phyloP scores from a whole-genome alignment of 495 filamentous ascomycete species.

The Podospora pseudoanserina region DNA sequence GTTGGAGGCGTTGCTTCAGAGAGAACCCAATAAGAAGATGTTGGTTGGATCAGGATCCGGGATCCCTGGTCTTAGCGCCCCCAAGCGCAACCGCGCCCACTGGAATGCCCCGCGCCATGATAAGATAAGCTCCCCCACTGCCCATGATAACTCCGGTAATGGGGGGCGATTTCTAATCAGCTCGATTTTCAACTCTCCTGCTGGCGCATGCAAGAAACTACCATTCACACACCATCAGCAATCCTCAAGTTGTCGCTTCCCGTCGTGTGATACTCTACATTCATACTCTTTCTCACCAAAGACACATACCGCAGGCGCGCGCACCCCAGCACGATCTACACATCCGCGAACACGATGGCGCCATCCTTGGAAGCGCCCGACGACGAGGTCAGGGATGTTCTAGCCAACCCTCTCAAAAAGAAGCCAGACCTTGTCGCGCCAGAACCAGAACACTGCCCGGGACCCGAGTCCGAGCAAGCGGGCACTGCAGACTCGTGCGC shows the following conservation, averaged over 20 bases:
- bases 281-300: neutral
- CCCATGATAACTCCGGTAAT: neutral
- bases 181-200: conserved; percentile 2
- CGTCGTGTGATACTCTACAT: neutral
- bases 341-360: conserved; percentile 19
- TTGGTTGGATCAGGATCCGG: conserved; percentile 9
- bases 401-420: conserved; percentile 64
- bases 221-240: neutral
- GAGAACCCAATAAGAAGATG: too few relatives aligned
- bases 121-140: conserved; percentile 20
- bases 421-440: conserved; percentile 83
- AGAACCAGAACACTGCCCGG: conserved; percentile 95
- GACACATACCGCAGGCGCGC: neutral
- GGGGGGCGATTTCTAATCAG: neutral
- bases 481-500: conserved; percentile 85
- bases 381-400: conserved; percentile 56
- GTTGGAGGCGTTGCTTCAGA: neutral
- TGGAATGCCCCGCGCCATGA: conserved; percentile 9
- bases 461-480: conserved; percentile 81
- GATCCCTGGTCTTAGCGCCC: conserved; percentile 14
- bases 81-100: conserved; percentile 13
- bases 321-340: neutral
- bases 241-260: neutral
- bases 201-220: neutral
- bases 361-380: conserved; percentile 65